Evolutionary conservation across 139 green algal species (phyloP), one percentile per base, ranked within the genome.

Genomic region (Zygnema cylindricum): DNA sequence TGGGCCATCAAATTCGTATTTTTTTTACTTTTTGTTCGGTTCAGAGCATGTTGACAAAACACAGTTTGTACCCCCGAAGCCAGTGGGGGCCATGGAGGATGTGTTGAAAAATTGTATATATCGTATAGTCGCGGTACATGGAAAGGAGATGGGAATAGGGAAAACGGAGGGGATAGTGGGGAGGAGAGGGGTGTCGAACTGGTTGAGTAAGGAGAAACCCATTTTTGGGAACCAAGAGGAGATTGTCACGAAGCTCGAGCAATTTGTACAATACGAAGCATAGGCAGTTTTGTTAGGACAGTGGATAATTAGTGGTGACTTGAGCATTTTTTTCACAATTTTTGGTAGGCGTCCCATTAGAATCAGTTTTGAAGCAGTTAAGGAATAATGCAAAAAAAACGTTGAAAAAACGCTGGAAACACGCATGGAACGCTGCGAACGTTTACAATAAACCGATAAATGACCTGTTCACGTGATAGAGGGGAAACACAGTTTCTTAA

Each of bases 81-180:
- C 21, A 57, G 77, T 63, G n/a, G 39, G 30, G n/a, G 84, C 84
- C 43, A 73, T 90, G 54, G 86, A 22, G 7, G 86, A 90, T 57
- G 81, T 90, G 55, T 22, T 90, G 22, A 69, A 55, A 25, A 82
- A 35, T 49, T n/a, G 55, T 23, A 43, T 90, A 25, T 90, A 90
- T 40, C 23, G 35, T 40, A 90, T 90, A 32, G 81, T 39, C 16
- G 86, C 42, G 55, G 84, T 40, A 11, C 89, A 89, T 90, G 86
- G 41, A n/a, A 71, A 69, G 55, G 86, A 90, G 78, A 90, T 90
- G 86, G 41, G 32, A 0, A 30, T 76, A 77, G 38, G 23, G 78
- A 86, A 63, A 41, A 16, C 23, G 78, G 78, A 30, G 36, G 43
- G 78, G 36, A 30, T n/a, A 16, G 76, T 83, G n/a, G 32, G 32